These are phyloP conservation scores for Dichomitus squalens DNA, from an alignment of 1,284 basidiomycete species.

Conservation along the genomic window DNA sequence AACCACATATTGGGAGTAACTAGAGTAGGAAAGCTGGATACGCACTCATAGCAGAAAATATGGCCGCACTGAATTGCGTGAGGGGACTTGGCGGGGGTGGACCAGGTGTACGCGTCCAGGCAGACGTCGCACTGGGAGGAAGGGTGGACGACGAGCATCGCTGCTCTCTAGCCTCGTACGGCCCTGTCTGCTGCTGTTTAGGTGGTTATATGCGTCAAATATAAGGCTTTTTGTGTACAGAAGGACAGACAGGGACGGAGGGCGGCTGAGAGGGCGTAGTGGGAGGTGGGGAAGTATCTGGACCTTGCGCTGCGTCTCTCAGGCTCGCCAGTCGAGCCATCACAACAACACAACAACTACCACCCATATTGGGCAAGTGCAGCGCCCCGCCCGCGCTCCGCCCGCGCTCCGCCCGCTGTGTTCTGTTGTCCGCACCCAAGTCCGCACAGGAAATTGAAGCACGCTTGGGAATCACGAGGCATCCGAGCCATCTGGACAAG, in stretches of 20 bases:
- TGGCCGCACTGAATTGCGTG: slow-evolving; percentile 72
- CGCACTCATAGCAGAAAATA: slow-evolving; percentile 66
- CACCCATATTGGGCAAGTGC: slow-evolving; percentile 18
- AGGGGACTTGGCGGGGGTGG: slow-evolving; percentile 48
- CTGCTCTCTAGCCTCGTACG: slow-evolving; percentile 7
- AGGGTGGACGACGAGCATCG: slow-evolving; percentile 58
- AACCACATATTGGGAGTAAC: neutral
- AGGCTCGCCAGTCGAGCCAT: slow-evolving; percentile 13
- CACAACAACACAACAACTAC: slow-evolving; percentile 15
- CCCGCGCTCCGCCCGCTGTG: slow-evolving; percentile 4
- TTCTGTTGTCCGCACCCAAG: slow-evolving; percentile 4
- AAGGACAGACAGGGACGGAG: neutral
- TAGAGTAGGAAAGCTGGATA: slow-evolving; percentile 7
- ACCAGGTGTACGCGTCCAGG: slow-evolving; percentile 58
- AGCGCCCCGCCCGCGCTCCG: slow-evolving; percentile 9
- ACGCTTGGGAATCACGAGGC: neutral
- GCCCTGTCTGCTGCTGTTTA: slow-evolving; percentile 2
- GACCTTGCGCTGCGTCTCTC: slow-evolving; percentile 6
- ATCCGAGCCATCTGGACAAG: neutral
- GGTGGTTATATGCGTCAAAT: neutral
- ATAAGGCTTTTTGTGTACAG: neutral
- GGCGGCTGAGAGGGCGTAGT: neutral
- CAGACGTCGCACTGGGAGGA: slow-evolving; percentile 73
- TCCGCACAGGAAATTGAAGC: slow-evolving; percentile 1
- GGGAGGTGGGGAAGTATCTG: slow-evolving; percentile 8